Evolutionary conservation across 768 basidiomycete species (phyloP), one percentile per base, ranked within the genome.

Genomic region (Flagelloscypha sp.): DNA sequence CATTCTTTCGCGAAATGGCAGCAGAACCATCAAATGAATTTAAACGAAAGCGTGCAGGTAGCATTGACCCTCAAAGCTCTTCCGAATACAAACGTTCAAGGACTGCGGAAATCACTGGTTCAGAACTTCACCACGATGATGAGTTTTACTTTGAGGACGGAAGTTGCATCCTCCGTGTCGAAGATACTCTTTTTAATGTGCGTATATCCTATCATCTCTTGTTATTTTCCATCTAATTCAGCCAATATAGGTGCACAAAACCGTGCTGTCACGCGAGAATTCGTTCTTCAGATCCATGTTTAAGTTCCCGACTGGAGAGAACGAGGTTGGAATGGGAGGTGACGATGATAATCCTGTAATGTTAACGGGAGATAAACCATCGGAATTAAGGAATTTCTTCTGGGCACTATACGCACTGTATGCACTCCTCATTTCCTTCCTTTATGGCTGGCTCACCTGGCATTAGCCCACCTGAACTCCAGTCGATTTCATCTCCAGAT

Each of bases 371-470:
- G 79, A 85, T 41, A 73, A 70, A 0, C 65, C 70, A 7, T 55
- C 66, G 3, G 79, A 85, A 52, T 86, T 87, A 49, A 68, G 70
- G 32, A 69, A 79, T 50, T 81, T 87, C 46, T 66, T 87, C 21
- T 83, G 78, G 78, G 74, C 75, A 1, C 55, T 85, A n/a, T 85
- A 86, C 47, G 79, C 82, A 6, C 48, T 80, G 83, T 84, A 47
- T 57, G 80, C 53, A 27, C 28, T 33, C 34, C 32, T 37, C 40
- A 30, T 5, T 15, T 4, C 15, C 16, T 20, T 6, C 28, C 2
- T 22, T 30, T 3, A 33, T 17, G 6, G 18, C 19, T 18, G 19
- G 24, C 15, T 15, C 8, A 11, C 43, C 43, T 12, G 45, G 45
- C 5, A 12, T 28, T 19, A 33, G 24, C 29, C 83, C 83, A 3